Evolutionary conservation across 2,329 filamentous ascomycete genomes (phyloP), one percentile per base, ranked within the genome.

Genomic region (Amauroascus verrucosus): DNA sequence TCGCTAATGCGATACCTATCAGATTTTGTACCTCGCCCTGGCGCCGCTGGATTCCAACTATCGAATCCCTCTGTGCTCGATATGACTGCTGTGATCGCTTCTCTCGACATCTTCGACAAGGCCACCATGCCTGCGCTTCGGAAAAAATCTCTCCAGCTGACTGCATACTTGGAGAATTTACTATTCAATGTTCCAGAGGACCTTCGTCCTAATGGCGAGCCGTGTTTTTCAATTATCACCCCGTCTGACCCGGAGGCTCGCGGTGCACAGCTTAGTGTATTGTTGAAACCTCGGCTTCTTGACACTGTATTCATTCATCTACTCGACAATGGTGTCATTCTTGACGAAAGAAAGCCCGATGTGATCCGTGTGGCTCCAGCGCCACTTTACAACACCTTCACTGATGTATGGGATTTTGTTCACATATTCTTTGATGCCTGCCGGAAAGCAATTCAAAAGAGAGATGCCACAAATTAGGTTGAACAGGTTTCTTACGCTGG

Each of bases 341-440:
- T 86, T 35, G 89, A 95, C 65, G 86, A 93, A 75, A 76, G 89
- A 55, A 87, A 86, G 67, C 89, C 90, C 1, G 83, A 90, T 64
- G 89, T 95, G 14, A 83, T 95, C 48, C 76, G 89, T 1, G 82
- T 94, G 1, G 88, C 89, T 1, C 89, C 90, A 1, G 84, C 86
- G 40, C 88, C 89, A 7, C 67, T 95, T 59, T 95, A 95, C 70
- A 91, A 91, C 63, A 81, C 79, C 0, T 94, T 86, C 65, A 75
- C 76, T 55, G 89, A 95, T 61, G 82, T 89, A 6, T 82, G 71
- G 72, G 66, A 69, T 14, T 87, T 87, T 63, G 75, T 72, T 49
- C 67, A 69, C 30, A 69, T 80, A 13, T 82, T 83, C 60, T 63
- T 70, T 5, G 62, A 68, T 38, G 78, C 77, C 2, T 78, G 75